Evolutionary conservation across 805 yeast species (phyloP), one percentile per base, ranked within the genome.

Genomic region (Zygosaccharomyces siamensis): DNA sequence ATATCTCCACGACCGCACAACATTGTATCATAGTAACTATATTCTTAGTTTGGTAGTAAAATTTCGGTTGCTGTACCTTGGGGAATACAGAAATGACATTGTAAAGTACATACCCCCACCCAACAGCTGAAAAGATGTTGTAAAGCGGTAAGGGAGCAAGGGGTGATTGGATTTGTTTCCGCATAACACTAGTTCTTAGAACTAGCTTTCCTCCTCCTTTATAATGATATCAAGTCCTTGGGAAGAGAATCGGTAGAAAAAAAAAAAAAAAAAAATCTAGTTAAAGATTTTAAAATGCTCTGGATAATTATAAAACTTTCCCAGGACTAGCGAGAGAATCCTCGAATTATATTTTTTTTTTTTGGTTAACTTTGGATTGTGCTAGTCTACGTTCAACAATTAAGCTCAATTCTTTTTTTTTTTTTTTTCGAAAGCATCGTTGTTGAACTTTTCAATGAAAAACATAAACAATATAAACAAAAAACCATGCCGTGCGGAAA

Each of bases 1-100:
- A 74, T 20, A 92, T 78, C 66, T 92, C 99, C 45, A 87, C 75
- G 1, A 88, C 55, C 0, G 98, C 98, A 42, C 81, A 71, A 16
- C 86, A 75, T 70, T 92, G 99, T 44, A 90, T 79, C 40, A 72
- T 64, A 3, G 85, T 82, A 42, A 86, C 76, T 56, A 81, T 68
- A 18, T 72, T 69, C 26, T 76, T 74, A 5, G 95, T 78, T 48
- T 79, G 75, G 5, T 75, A 74, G 52, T 83, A 86, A 27, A 84
- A 76, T 39, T 68, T 68, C 16, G 89, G 89, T 55, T 87, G 86
- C 2, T 92, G 90, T 3, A 72, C 57, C 23, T 69, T 52, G 5
- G 73, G 65, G 35, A 68, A 66, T 8, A 74, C 60, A 5, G 72
- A 49, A 5, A 72, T 46, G 4, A 80, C 73, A 36, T 76, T 72